Conservation (phyloP, 192 early-diverging fungal genomes). For the Haplosporangium gracile region DNA sequence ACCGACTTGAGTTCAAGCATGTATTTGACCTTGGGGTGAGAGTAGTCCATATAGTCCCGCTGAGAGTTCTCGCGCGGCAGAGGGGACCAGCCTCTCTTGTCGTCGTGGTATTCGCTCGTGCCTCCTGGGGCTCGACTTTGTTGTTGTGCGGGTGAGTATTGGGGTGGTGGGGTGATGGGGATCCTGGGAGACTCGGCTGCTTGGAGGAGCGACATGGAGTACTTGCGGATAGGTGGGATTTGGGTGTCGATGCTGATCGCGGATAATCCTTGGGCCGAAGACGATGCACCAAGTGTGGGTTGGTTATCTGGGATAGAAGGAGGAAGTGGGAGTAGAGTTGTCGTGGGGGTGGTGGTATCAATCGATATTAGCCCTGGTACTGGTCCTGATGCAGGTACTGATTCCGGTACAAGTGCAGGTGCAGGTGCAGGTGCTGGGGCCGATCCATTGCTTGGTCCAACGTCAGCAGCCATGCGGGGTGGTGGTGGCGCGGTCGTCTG, state of each 20-base stretch:
- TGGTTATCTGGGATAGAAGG: background rate
- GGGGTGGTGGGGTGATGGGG: constrained; percentile 40
- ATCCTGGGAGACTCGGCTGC: constrained; percentile 32
- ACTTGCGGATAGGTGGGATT: constrained; percentile 25
- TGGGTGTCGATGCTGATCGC: constrained; percentile 32
- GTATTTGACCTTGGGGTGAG: constrained; percentile 62
- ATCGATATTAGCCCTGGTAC: background rate
- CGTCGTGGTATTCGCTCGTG: constrained; percentile 18
- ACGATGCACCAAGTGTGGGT: constrained; percentile 24
- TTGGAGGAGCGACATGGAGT: constrained; percentile 40
- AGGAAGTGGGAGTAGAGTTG: background rate
- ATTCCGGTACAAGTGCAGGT: too few species aligned
- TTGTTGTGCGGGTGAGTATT: constrained; percentile 35
- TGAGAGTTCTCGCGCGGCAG: constrained; percentile 20
- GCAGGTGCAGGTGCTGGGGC: background rate
- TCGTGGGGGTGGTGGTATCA: background rate
- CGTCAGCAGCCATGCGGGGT: background rate
- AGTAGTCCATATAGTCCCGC: constrained; percentile 24
- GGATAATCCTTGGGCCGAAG: constrained; percentile 23
- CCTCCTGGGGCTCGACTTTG: too few species aligned
- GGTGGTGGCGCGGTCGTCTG: constrained; percentile 30
- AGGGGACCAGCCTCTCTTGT: constrained; percentile 28
- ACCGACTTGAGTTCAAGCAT: constrained; percentile 66
- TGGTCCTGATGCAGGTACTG: too few species aligned
- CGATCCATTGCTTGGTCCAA: background rate